Percentiles rank a stretch among this genome's conserved stretches.
Evolutionary conservation across 2,329 filamentous ascomycete species (phyloP).

Genomic region (Xylariaceae sp.): DNA sequence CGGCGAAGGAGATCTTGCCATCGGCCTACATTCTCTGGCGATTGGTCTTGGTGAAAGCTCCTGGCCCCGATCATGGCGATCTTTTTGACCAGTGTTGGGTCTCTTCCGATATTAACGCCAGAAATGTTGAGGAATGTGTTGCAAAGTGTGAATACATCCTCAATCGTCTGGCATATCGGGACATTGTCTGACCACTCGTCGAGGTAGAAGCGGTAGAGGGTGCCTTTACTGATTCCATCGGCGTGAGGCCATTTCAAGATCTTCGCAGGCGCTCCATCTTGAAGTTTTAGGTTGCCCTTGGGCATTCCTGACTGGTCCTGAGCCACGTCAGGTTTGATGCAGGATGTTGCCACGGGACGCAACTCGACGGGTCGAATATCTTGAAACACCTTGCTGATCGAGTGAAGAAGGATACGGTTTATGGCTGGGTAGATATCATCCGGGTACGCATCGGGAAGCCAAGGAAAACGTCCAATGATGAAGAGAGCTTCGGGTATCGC

Average conservation of each 20-base stretch:
- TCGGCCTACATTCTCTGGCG: conserved; percentile 60
- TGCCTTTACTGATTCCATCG: conserved; percentile 70
- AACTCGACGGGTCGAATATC: conserved; percentile 28
- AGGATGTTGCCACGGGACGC: conserved; percentile 25
- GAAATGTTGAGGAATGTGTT: conserved; percentile 76
- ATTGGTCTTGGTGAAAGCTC: conserved; percentile 63
- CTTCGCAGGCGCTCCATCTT: conserved; percentile 53
- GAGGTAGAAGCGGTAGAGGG: conserved; percentile 92
- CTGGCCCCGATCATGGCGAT: conserved; percentile 76
- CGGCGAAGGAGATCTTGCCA: conserved; percentile 83
- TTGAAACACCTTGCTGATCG: conserved; percentile 63
- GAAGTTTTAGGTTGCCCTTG: conserved; percentile 61
- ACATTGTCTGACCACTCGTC: conserved; percentile 95
- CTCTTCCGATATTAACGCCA: conserved; percentile 83
- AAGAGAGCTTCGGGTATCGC: conserved; percentile 89
- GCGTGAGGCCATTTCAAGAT: conserved; percentile 76
- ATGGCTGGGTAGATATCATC: conserved; percentile 70
- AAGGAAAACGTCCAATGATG: conserved; percentile 85
- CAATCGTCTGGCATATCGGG: conserved; percentile 80
- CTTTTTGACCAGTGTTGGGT: conserved; percentile 70
- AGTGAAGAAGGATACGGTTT: conserved; percentile 78
- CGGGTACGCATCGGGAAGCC: conserved; percentile 78
- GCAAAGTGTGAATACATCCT: conserved; percentile 85
- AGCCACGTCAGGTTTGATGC: conserved; percentile 33
- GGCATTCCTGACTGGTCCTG: conserved; percentile 58